Conservation (phyloP, 108 stramenopile genomes). For the Schizochytrium sp. region DNA sequence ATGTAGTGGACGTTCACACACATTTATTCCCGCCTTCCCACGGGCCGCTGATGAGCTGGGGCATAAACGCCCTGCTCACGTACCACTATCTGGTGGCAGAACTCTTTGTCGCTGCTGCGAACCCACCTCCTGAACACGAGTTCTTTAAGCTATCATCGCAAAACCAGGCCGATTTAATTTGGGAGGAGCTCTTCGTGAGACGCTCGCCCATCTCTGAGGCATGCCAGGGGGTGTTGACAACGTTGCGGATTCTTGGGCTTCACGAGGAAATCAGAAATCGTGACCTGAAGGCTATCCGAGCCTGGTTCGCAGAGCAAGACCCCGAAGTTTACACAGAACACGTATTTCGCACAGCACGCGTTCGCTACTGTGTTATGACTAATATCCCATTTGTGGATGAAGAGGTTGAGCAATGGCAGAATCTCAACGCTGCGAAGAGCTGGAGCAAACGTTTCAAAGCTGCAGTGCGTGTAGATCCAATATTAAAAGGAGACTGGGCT, state of each 20-base stretch:
- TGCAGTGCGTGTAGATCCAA: slow-evolving; percentile 88
- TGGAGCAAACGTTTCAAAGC: slow-evolving; percentile 81
- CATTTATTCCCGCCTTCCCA: slow-evolving; percentile 88
- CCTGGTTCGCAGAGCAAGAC: slow-evolving; percentile 67
- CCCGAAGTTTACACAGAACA: slow-evolving; percentile 74
- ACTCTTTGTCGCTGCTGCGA: slow-evolving; percentile 83
- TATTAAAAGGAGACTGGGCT: slow-evolving; percentile 82
- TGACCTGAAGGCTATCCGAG: slow-evolving; percentile 80
- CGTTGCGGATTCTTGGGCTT: slow-evolving; percentile 78
- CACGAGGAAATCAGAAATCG: slow-evolving; percentile 69
- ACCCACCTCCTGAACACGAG: background rate
- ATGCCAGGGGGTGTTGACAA: slow-evolving; percentile 85
- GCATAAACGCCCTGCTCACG: slow-evolving; percentile 88
- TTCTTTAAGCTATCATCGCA: slow-evolving; percentile 32
- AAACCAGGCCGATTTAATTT: slow-evolving; percentile 80
- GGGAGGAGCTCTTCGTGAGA: slow-evolving; percentile 85
- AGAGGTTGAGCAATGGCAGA: slow-evolving; percentile 66
- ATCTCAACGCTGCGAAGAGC: background rate
- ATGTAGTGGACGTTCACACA: slow-evolving; percentile 88
- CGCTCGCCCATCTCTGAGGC: slow-evolving; percentile 88
- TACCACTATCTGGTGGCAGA: slow-evolving; percentile 93
- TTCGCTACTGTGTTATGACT: slow-evolving; percentile 89
- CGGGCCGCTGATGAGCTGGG: slow-evolving; percentile 84
- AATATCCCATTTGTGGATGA: slow-evolving; percentile 91
- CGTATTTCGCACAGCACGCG: slow-evolving; percentile 78